A percentile compares a stretch with the other conserved stretches of the same genome.
Evolutionary conservation across 2,329 filamentous ascomycete species (phyloP).

Genomic region (Aspergillus calidoustus): DNA sequence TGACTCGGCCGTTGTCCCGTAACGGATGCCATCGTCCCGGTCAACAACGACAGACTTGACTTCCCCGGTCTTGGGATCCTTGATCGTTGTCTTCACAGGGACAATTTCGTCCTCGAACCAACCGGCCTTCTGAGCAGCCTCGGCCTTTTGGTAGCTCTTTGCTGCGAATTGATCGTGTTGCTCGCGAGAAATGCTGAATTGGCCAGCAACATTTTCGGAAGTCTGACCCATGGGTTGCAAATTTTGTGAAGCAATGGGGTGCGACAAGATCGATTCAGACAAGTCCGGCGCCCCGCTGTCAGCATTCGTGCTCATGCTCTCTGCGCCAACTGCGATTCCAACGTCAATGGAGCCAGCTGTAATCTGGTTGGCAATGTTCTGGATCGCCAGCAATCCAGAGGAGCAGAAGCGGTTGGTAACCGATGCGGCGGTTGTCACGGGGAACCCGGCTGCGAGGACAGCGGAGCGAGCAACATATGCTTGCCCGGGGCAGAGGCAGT

Average conservation of each 20-base stretch:
- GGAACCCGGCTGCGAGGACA: slow-evolving; percentile 83
- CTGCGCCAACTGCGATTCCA: slow-evolving; percentile 86
- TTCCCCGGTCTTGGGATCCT: slow-evolving; percentile 87
- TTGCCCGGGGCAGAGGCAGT: slow-evolving; percentile 83
- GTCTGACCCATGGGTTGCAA: slow-evolving; percentile 91
- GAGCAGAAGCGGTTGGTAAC: slow-evolving; percentile 90
- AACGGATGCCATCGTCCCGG: slow-evolving; percentile 81
- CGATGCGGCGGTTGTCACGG: slow-evolving; percentile 76
- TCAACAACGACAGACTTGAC: slow-evolving; percentile 75
- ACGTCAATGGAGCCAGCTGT: slow-evolving; percentile 86
- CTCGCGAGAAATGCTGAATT: slow-evolving; percentile 69
- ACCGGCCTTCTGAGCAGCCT: slow-evolving; percentile 77
- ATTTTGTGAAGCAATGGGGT: slow-evolving; percentile 83
- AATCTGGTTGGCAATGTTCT: slow-evolving; percentile 93
- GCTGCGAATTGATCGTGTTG: slow-evolving; percentile 85
- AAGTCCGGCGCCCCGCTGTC: slow-evolving; percentile 82
- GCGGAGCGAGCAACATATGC: slow-evolving; percentile 91
- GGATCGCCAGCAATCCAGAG: slow-evolving; percentile 83
- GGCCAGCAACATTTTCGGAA: slow-evolving; percentile 89
- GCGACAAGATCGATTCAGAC: slow-evolving; percentile 74
- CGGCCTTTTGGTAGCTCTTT: slow-evolving; percentile 81
- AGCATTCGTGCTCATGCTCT: slow-evolving; percentile 90
- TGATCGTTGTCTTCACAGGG: slow-evolving; percentile 79
- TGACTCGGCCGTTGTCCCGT: slow-evolving; percentile 79
- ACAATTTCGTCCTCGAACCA: slow-evolving; percentile 87